Base-by-base conservation (phyloP, 192 early-diverging fungal genomes). In the Funneliformis mosseae region DNA sequence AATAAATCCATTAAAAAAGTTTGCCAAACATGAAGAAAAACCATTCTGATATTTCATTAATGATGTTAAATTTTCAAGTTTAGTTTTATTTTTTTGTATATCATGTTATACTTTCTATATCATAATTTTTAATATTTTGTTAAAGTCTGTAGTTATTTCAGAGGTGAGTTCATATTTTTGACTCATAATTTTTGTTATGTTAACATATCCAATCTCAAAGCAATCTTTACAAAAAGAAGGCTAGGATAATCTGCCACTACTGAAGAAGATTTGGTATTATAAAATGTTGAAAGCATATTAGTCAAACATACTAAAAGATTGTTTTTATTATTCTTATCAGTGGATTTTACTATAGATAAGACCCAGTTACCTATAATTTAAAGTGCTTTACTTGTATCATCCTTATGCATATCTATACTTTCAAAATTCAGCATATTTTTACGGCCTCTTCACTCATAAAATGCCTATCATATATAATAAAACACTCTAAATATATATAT, bases 1-100 rank as follows among this genome's bases (percentile, higher is more conserved):
- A 50, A 74, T 59, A 27, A 74, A 74, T 59, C 33, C 11, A 59
- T 48, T 74, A 74, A 59, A 59, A 74, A 74, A 74, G n/a, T 74
- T 48, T 74, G 43, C 23, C 5, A 74, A 25, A 28, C 5, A 48
- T 59, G 14, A 59, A 28, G 46, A n/a, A 48, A 74, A 55, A 3
- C 50, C n/a, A 74, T 59, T 28, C 23, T 74, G 73, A 59, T 74
- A 74, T 23, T 74, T 16, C 0, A 12, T 5, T 59, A 74, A 59
- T 28, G 73, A 74, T 0, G 1, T 59, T 50, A n/a, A 23, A 48
- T 10, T 74, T 74, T 74, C n/a, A 27, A 74, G 12, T 21, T 74
- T 74, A 12, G 6, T 33, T 75, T 75, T 75, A 28, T 60, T 75
- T 50, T 75, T 2, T 27, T 21, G 33, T 14, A 39, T 41, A 25